Evolutionary conservation across 2,329 filamentous ascomycete species (phyloP).

Genomic region (Ceratocystis albifundus): DNA sequence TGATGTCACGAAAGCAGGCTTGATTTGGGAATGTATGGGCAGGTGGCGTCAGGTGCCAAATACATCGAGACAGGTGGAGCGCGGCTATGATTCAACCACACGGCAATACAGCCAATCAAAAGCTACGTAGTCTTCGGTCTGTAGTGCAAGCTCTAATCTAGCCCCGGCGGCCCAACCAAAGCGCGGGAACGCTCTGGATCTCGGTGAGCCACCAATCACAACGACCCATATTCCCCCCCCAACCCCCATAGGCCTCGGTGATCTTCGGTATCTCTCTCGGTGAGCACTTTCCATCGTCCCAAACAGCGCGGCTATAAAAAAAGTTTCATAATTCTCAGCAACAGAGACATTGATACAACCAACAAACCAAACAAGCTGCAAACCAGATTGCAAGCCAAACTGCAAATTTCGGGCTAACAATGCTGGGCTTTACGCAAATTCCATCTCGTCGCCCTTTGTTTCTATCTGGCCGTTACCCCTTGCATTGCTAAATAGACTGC

Average conservation of each 20-base stretch:
- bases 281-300: neutral
- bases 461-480: neutral
- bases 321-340: neutral
- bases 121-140: neutral
- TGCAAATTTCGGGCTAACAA: neutral
- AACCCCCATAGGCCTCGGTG: neutral
- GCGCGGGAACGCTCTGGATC: too few species aligned
- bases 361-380: too few species aligned
- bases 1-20: too few species aligned
- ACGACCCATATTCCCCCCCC: neutral
- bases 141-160: neutral
- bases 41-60: too few species aligned
- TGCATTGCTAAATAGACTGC: constrained; percentile 9
- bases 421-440: constrained; percentile 6
- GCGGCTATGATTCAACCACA: neutral
- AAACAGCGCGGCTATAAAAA: constrained; percentile 6
- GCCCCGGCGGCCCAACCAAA: too few species aligned
- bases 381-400: neutral
- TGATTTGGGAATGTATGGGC: too few species aligned
- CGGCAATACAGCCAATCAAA: neutral
- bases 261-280: neutral
- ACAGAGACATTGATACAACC: neutral
- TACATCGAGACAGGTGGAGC: too few species aligned
- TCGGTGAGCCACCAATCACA: too few species aligned
- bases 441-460: neutral